Conservation (phyloP, 495 filamentous ascomycete species). For the Penicillium turbatum region DNA sequence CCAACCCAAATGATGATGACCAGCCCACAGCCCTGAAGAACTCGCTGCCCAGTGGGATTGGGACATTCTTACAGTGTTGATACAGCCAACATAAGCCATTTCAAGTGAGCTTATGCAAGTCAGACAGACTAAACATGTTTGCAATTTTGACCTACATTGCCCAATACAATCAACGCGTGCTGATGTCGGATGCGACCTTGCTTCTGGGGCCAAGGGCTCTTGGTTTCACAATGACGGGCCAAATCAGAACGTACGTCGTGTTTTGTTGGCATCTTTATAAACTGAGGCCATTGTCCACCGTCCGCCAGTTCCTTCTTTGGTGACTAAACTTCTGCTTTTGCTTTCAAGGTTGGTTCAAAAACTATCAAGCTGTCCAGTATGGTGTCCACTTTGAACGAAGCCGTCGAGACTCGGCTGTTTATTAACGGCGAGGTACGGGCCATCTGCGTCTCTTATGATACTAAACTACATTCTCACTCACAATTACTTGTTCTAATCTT, state of each 20-base stretch:
- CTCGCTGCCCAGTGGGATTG: neutral
- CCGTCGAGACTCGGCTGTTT: conserved; percentile 40
- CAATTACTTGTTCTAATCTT: neutral
- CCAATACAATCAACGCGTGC: neutral
- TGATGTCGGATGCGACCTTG: neutral
- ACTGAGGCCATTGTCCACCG: neutral
- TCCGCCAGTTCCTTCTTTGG: neutral
- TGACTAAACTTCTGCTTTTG: neutral
- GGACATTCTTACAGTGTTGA: neutral
- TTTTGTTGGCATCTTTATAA: neutral
- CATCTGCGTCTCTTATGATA: neutral
- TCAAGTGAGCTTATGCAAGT: neutral
- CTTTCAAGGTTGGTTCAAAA: neutral
- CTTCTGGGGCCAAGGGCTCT: neutral
- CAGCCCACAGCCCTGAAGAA: neutral
- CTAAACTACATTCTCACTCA: neutral
- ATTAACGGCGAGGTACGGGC: conserved; percentile 45
- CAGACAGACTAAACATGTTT: neutral
- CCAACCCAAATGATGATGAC: neutral
- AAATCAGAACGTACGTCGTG: neutral
- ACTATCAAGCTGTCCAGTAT: conserved; percentile 9
- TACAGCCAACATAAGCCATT: neutral
- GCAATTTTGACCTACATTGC: neutral
- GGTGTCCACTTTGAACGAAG: conserved; percentile 10
- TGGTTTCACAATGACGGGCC: neutral